Base-by-base conservation (phyloP, 176 grass and related monocot species). In the Oryza australiensis region DNA sequence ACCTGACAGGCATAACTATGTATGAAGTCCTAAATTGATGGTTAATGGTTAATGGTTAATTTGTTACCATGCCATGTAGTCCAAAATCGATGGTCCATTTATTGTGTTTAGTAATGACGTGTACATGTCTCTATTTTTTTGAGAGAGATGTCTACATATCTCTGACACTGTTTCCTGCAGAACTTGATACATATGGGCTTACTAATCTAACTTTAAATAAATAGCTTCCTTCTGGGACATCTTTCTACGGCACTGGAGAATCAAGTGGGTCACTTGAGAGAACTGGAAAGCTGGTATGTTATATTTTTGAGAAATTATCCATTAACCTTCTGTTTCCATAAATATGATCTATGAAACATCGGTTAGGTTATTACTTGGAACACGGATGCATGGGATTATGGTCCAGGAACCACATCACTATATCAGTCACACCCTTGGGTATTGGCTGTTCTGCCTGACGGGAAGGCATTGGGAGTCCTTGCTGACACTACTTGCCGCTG, bases 361-460 rank as follows among this genome's bases (percentile, higher is more conserved):
- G 53, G 23, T 78, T 67, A 98, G 95, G 86, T 98, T 86, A 91
- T 94, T 83, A 86, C 95, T 64, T 98, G 95, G 95, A 98, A 98
- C 84, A 94, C 92, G 16, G 92, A 93, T 79, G 92, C 90, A 68
- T 91, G 95, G 95, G 92, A 90, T 79, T 98, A 73, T 73, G 86
- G 92, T 20, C 86, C 90, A 83, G 88, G 75, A 86, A 98, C 95
- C 26, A 93, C 90, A 29, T 94, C 95, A 22, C 80, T 98, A 34
- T 98, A 98, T 66, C 95, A 98, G 73, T 94, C 95, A 37, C 95
- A 98, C 82, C 92, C 95, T 75, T 98, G 92, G 92, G 95, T 98
- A 64, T 37, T 98, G 78, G 92, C 95, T 22, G 23, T 98, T 64
- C 84, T 98, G 29, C 90, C 95, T 69, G 92, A 98, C 76, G 90